phyloP scores from a whole-genome alignment of 192 early-diverging fungal genomes.

The Entomortierella lignicola region DNA sequence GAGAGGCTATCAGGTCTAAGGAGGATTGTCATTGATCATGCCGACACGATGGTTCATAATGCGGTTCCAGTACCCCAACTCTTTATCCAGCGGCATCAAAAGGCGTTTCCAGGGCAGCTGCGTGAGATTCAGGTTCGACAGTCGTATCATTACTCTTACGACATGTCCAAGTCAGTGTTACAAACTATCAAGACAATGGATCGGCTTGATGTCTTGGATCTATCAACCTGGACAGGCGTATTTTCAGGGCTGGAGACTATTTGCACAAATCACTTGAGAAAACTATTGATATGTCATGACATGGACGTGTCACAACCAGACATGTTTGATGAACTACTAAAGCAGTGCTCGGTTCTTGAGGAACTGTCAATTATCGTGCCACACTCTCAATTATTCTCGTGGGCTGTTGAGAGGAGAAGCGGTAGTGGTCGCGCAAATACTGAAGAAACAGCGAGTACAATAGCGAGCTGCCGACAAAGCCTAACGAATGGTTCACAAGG shows the following conservation, averaged over 20 bases:
- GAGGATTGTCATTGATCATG: conserved; percentile 39
- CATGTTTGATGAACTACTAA: conserved; percentile 31
- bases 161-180: conserved; percentile 44
- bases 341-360: conserved; percentile 36
- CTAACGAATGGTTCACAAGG: neutral
- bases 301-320: conserved; percentile 26
- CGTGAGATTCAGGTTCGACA: conserved; percentile 40
- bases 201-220: conserved; percentile 29
- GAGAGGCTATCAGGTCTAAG: conserved; percentile 29
- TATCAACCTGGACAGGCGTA: conserved; percentile 34
- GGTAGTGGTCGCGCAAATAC: no score
- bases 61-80: conserved; percentile 17
- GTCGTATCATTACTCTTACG: conserved; percentile 37
- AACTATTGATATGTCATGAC: conserved; percentile 36
- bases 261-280: conserved; percentile 28
- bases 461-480: neutral
- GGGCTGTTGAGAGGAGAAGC: conserved; percentile 23
- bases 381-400: conserved; percentile 21
- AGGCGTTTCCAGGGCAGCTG: conserved; percentile 38
- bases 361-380: conserved; percentile 46
- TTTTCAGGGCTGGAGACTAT: conserved; percentile 38
- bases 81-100: conserved; percentile 34
- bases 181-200: conserved; percentile 36
- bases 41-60: conserved; percentile 22
- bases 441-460: no score